Evolutionary conservation across 371 early-diverging fungal species (phyloP).

Genomic region (Zychaea mexicana): DNA sequence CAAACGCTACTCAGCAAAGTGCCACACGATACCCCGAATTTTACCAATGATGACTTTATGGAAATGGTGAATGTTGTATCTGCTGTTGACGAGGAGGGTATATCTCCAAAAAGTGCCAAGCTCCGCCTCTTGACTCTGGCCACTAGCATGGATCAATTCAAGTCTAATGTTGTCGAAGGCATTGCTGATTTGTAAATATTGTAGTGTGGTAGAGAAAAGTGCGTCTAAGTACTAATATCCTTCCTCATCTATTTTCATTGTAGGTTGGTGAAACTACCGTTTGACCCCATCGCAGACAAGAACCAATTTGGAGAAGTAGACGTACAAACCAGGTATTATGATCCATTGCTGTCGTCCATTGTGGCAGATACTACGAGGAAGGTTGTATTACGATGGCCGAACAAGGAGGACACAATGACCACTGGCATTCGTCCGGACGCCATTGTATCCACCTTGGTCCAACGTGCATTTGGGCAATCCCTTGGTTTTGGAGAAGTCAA

Average conservation of each 20-base stretch:
- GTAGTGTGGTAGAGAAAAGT: neutral
- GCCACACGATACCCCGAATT: neutral
- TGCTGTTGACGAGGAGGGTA: conserved; percentile 12
- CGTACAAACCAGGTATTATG: conserved; percentile 27
- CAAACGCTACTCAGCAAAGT: neutral
- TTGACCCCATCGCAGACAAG: conserved; percentile 15
- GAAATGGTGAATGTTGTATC: conserved; percentile 9
- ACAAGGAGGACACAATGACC: conserved; percentile 5
- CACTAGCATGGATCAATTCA: conserved; percentile 18
- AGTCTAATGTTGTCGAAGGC: conserved; percentile 26
- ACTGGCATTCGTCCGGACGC: conserved; percentile 10
- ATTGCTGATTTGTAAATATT: conserved; percentile 22
- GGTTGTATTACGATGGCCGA: conserved; percentile 13
- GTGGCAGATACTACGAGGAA: conserved; percentile 7
- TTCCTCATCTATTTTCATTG: neutral
- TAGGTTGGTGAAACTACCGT: conserved; percentile 17
- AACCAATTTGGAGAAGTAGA: conserved; percentile 27
- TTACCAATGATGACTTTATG: neutral
- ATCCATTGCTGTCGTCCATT: conserved; percentile 18
- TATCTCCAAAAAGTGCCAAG: conserved; percentile 17
- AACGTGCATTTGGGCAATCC: neutral
- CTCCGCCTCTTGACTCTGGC: conserved; percentile 18
- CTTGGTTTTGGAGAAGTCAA: conserved; percentile 12
- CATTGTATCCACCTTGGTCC: conserved; percentile 16
- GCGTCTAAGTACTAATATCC: neutral